Evolutionary conservation across 2,329 filamentous ascomycete species (phyloP).

Genomic region (Periconia digitata): DNA sequence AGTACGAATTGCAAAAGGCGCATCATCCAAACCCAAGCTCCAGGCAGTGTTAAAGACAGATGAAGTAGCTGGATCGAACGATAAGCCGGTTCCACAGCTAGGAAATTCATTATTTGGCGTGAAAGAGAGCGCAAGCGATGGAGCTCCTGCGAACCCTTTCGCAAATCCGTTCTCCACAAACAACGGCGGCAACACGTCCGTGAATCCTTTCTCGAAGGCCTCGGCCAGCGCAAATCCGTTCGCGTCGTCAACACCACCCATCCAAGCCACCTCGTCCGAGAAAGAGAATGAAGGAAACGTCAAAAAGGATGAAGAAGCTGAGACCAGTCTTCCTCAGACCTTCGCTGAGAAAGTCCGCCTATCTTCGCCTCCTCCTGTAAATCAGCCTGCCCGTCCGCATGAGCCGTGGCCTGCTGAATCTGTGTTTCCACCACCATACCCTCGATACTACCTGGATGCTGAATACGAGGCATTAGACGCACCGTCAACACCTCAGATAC

Average conservation of each 20-base stretch:
- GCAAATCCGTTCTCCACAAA: slow-evolving; percentile 63
- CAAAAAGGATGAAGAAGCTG: slow-evolving; percentile 24
- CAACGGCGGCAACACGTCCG: slow-evolving; percentile 35
- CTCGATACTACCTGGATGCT: slow-evolving; percentile 78
- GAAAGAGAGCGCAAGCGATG: slow-evolving; percentile 43
- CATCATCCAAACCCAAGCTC: slow-evolving; percentile 18
- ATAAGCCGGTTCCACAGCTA: slow-evolving; percentile 51
- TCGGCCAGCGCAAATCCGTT: slow-evolving; percentile 29
- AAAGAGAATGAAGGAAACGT: slow-evolving; percentile 5
- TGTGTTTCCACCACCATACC: slow-evolving; percentile 70
- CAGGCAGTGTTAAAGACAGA: slow-evolving; percentile 12
- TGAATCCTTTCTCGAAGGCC: slow-evolving; percentile 59
- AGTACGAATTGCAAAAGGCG: slow-evolving; percentile 55
- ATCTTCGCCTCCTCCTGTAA: slow-evolving; percentile 42
- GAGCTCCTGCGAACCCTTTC: slow-evolving; percentile 32
- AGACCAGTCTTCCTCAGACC: slow-evolving; percentile 67
- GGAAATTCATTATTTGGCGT: slow-evolving; percentile 73
- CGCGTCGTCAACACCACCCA: slow-evolving; percentile 11
- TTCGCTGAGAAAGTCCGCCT: slow-evolving; percentile 71
- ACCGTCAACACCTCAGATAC: slow-evolving; percentile 53
- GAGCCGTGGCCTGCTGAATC: slow-evolving; percentile 76
- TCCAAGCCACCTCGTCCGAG: slow-evolving; percentile 11
- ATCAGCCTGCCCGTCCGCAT: slow-evolving; percentile 44
- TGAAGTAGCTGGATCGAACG: slow-evolving; percentile 24
- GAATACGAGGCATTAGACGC: slow-evolving; percentile 84